These are phyloP conservation scores for Aspergillus bertholletiae DNA, from an alignment of 495 filamentous ascomycete genomes.

Conservation along the genomic window DNA sequence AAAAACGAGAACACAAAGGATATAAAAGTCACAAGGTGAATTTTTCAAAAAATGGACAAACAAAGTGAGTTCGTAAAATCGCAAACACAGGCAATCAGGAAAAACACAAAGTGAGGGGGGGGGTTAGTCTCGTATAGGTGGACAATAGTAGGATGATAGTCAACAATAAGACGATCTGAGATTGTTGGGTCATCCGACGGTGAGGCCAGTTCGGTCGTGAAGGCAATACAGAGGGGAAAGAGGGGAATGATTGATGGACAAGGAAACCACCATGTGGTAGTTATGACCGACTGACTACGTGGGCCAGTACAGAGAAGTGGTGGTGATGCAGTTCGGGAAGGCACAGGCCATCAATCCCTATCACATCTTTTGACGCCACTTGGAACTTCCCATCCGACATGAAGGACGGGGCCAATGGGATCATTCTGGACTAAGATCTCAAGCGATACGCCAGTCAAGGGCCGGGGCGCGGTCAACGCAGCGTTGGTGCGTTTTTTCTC, in stretches of 20 bases:
- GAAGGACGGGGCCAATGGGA: constrained; percentile 20
- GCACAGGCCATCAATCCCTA: constrained; percentile 29
- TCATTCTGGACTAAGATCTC: constrained; percentile 16
- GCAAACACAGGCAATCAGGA: constrained; percentile 3
- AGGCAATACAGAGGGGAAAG: constrained; percentile 1
- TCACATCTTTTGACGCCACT: constrained; percentile 31
- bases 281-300: constrained; percentile 14
- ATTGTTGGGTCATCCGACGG: not conserved
- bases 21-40: not conserved
- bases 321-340: constrained; percentile 33
- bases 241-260: constrained; percentile 1
- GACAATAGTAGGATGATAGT: not conserved
- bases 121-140: not conserved
- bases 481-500: constrained; percentile 10
- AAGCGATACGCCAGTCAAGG: constrained; percentile 1
- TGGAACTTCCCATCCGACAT: constrained; percentile 17
- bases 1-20: not conserved
- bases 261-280: constrained; percentile 8
- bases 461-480: constrained; percentile 9
- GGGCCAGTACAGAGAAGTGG: constrained; percentile 15
- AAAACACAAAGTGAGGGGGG: constrained; percentile 14
- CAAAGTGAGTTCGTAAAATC: not conserved
- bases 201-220: not conserved
- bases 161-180: not conserved
- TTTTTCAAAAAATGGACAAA: not conserved